Evolutionary conservation across 2,329 filamentous ascomycete species (phyloP), one percentile per base, ranked within the genome.

Genomic region (Plenodomus tracheiphilus): DNA sequence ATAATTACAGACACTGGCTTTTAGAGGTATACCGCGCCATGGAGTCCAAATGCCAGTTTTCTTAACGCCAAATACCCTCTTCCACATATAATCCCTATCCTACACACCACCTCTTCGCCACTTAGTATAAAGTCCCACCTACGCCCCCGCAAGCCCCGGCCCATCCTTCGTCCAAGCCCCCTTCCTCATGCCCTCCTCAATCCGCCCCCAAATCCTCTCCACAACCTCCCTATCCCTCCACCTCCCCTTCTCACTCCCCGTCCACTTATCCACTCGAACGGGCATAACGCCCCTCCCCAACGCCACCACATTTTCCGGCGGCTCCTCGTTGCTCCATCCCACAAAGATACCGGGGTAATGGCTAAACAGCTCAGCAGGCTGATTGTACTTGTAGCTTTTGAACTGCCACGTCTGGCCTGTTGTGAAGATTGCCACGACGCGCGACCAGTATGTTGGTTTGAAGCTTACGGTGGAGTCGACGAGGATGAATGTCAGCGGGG

Each of bases 341-440:
- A 99, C 85, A 66, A 90, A 96, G 41, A 99, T 79, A 47, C 94
- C 94, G 13, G 91, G 80, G 2, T 91, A 89, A 66, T 97, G 89
- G 59, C 85, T 85, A 77, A 99, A 99, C 41, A 99, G 80, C 67
- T 97, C 94, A 13, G 85, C 82, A 0, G 94, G 89, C 47, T 88
- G 87, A 60, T 87, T 87, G 91, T 94, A 99, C 74, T 96, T 96
- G 82, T 99, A 99, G 60, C 85, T 89, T 76, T 97, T 96, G 77
- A 99, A 99, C 75, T 99, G 94, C 94, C 94, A 99, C 9, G 88
- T 86, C 76, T 99, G 94, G 28, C 94, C 94, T 0, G 94, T 99
- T 0, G 94, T 99, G 76, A 99, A 97, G 48, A 99, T 92, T 11
- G 89, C 94, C 1, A 97, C 94, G 6, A 99, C 88, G 43, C 92